Evolutionary conservation across 1,284 basidiomycete species (phyloP).

Genomic region (Cutaneotrichosporon arboriforme): DNA sequence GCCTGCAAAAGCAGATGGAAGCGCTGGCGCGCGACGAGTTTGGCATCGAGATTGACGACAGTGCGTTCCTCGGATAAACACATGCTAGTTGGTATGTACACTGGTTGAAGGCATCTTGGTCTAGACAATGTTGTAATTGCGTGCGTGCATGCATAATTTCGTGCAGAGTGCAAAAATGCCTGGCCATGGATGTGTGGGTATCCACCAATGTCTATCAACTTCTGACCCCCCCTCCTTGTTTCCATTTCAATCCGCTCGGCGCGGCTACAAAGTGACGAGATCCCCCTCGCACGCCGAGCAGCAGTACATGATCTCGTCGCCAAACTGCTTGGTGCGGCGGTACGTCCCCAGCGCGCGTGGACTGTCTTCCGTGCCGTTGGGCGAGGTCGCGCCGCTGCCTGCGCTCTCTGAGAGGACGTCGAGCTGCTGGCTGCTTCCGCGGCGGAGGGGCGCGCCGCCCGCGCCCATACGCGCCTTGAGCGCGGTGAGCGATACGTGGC

Average conservation of each 20-base stretch:
- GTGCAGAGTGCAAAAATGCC: no score
- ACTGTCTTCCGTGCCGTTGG: neutral
- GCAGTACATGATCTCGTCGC: constrained; percentile 49
- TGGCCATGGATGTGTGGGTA: neutral
- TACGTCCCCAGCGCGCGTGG: neutral
- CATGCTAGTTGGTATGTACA: no score
- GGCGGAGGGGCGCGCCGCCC: neutral
- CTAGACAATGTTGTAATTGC: neutral
- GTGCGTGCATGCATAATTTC: constrained; percentile 1
- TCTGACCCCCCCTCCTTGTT: neutral
- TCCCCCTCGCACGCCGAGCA: constrained; percentile 47
- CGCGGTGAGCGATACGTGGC: constrained; percentile 76
- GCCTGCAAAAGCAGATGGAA: constrained; percentile 45
- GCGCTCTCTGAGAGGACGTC: constrained; percentile 7
- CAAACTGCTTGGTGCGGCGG: constrained; percentile 35
- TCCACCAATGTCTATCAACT: neutral
- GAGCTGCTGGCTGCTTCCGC: neutral
- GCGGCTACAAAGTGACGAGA: constrained; percentile 40
- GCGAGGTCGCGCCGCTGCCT: constrained; percentile 1
- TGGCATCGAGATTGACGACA: constrained; percentile 51
- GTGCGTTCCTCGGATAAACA: constrained; percentile 47
- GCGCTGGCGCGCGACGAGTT: constrained; percentile 51
- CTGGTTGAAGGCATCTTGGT: no score
- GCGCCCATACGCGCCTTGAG: constrained; percentile 73
- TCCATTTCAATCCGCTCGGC: no score